phyloP scores from a whole-genome alignment of 805 yeast genomes.

The Millerozyma miso region DNA sequence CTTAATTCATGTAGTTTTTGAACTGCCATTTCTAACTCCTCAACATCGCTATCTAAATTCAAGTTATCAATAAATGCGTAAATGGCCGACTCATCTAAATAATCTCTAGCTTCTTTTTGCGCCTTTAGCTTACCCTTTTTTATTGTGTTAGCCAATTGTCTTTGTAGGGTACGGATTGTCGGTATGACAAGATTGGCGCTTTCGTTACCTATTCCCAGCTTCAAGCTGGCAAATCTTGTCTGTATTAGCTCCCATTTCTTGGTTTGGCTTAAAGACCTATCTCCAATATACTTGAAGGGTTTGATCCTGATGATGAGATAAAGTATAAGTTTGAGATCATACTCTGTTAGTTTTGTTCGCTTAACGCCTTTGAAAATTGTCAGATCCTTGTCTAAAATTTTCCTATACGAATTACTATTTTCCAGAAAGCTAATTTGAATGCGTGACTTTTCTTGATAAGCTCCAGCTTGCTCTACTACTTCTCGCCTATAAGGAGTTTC shows the following conservation, averaged over 20 bases:
- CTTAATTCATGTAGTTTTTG: constrained; percentile 27
- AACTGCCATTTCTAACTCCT: constrained; percentile 25
- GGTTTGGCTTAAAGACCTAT: constrained; percentile 28
- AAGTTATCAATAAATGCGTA: constrained; percentile 12
- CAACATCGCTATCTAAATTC: constrained; percentile 15
- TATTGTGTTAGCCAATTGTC: constrained; percentile 31
- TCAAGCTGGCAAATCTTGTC: constrained; percentile 16
- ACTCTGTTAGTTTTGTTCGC: constrained; percentile 22
- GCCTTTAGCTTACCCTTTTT: constrained; percentile 19
- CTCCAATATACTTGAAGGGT: constrained; percentile 36
- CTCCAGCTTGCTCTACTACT: not conserved
- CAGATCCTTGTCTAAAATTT: not conserved
- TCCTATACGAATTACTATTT: not conserved
- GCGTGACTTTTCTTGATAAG: not conserved
- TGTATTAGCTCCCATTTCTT: constrained; percentile 35
- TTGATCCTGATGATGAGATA: constrained; percentile 25
- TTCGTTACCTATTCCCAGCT: constrained; percentile 5
- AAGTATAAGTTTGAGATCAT: constrained; percentile 27
- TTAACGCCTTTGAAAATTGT: constrained; percentile 5
- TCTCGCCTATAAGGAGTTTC: not conserved
- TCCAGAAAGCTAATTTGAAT: not conserved
- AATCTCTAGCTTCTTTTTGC: constrained; percentile 2
- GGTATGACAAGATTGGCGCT: constrained; percentile 18
- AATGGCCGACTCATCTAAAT: constrained; percentile 6
- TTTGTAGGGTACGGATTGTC: constrained; percentile 34